Conservation (phyloP, 169 alveolate genomes). For the Plasmodium malariae region DNA sequence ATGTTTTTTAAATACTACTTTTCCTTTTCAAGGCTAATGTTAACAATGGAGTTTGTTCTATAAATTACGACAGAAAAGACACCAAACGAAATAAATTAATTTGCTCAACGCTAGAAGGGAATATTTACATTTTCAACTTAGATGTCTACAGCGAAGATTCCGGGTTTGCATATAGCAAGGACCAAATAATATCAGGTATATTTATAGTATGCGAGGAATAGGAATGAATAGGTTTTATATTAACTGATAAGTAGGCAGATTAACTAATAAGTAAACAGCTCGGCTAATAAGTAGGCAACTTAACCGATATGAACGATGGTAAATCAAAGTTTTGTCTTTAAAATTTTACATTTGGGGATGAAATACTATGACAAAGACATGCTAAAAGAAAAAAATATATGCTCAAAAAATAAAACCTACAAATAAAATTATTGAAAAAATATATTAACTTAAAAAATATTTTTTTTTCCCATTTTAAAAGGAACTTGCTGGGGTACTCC, state of each 20-base stretch:
- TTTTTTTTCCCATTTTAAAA: constrained; percentile 49
- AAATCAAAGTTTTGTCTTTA: no score
- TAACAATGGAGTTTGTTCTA: constrained; percentile 91
- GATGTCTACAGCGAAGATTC: constrained; percentile 89
- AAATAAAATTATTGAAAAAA: background rate
- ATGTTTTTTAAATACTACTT: constrained; percentile 20
- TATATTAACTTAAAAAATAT: background rate
- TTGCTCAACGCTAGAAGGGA: constrained; percentile 91
- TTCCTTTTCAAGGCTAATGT: constrained; percentile 90
- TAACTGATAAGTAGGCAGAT: no score
- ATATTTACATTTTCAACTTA: constrained; percentile 89
- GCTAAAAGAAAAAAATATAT: background rate
- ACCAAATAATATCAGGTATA: constrained; percentile 72
- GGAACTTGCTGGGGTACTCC: constrained; percentile 95
- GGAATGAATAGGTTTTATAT: no score
- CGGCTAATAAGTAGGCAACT: no score
- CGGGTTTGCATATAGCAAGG: constrained; percentile 89
- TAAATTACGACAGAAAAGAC: constrained; percentile 92
- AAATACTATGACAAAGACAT: background rate
- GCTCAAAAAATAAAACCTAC: background rate
- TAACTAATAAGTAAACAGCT: no score
- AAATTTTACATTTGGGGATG: no score
- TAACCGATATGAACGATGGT: no score
- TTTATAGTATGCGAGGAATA: no score
- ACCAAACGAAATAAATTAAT: constrained; percentile 91